Conservation (phyloP, 257 asterid species). For the Fraxinus americana region DNA sequence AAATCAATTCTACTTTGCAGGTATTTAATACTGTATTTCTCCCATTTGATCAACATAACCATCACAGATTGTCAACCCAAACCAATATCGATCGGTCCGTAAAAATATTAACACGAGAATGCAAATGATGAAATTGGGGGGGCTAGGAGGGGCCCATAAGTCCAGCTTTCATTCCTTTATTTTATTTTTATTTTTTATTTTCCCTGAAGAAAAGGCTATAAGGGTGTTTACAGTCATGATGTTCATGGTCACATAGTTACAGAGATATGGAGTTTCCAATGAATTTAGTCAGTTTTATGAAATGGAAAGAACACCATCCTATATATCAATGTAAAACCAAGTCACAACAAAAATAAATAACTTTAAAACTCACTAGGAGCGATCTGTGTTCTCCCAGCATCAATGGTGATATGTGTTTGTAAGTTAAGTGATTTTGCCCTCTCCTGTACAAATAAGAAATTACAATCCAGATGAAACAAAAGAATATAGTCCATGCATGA, state of each 20-base stretch:
- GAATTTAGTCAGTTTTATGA: background rate
- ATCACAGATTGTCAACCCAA: background rate
- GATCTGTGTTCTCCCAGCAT: constrained; percentile 98
- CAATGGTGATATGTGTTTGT: constrained; percentile 82
- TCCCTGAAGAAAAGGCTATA: background rate
- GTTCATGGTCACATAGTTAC: background rate
- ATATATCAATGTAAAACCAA: constrained; percentile 6
- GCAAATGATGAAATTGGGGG: background rate
- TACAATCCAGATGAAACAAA: constrained; percentile 9
- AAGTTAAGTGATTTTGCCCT: constrained; percentile 73
- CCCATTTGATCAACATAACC: background rate
- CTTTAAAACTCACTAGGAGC: constrained; percentile 79
- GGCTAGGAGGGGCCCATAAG: background rate
- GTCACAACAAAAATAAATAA: constrained; percentile 6
- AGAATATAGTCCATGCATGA: background rate
- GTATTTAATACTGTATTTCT: background rate
- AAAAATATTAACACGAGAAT: background rate
- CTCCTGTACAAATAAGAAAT: constrained; percentile 51
- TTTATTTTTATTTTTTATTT: background rate
- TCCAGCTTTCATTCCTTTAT: background rate
- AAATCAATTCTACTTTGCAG: background rate
- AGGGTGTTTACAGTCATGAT: background rate
- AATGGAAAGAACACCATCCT: background rate
- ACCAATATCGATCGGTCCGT: background rate
- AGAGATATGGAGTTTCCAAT: background rate